Evolutionary conservation across 73 alveolate genomes (phyloP).

Genomic region (Tetrahymena thermophila): DNA sequence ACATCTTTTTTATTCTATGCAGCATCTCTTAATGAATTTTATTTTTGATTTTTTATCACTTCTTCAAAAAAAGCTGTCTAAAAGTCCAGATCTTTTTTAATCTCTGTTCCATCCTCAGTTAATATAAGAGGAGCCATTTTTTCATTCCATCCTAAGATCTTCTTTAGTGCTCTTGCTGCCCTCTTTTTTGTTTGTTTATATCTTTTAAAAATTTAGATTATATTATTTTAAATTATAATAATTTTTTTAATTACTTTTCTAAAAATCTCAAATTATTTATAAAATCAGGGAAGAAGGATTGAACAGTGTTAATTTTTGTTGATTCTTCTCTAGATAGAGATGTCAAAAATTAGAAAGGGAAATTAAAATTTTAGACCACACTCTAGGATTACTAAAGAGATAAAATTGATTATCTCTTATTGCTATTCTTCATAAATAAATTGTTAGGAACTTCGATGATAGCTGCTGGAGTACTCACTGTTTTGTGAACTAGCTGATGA

Average conservation of each 20-base stretch:
- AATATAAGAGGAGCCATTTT: background rate
- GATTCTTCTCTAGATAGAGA: background rate
- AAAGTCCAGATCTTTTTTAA: background rate
- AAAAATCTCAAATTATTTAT: background rate
- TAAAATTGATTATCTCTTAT: background rate
- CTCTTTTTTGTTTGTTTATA: background rate
- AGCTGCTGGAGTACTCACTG: background rate
- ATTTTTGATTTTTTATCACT: background rate
- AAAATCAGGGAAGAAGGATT: background rate
- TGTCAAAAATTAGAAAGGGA: background rate
- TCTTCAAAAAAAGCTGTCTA: background rate
- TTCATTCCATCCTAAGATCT: background rate
- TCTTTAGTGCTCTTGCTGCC: background rate
- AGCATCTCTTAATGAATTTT: background rate
- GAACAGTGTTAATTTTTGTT: background rate
- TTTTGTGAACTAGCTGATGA: background rate
- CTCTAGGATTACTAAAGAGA: background rate
- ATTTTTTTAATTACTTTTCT: background rate
- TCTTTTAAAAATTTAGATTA: background rate
- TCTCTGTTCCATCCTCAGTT: background rate
- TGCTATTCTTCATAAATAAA: background rate
- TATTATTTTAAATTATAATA: background rate
- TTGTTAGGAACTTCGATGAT: background rate
- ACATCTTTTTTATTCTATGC: background rate
- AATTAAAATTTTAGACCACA: background rate